Percentiles rank a stretch among this genome's conserved stretches.
Conservation (phyloP, 1,284 basidiomycete species). For the Farysia itapuensis region DNA sequence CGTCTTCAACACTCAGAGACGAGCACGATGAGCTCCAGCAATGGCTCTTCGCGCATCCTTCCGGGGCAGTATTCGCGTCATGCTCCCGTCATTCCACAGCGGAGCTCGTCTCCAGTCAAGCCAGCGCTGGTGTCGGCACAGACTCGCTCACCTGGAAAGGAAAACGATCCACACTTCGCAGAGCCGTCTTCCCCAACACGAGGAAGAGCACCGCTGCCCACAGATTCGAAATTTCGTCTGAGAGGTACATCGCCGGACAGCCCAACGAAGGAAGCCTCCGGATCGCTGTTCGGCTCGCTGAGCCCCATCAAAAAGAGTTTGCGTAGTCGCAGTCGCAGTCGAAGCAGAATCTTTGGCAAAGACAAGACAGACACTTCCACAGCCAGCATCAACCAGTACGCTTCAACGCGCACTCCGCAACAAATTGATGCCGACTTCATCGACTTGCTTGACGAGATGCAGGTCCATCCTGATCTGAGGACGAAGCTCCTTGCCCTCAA, state of each 20-base stretch:
- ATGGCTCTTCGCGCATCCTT: no score
- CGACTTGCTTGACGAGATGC: conserved; percentile 40
- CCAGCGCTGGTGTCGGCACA: conserved; percentile 1
- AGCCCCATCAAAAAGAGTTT: conserved; percentile 26
- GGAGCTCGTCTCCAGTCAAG: not conserved
- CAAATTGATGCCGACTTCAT: conserved; percentile 48
- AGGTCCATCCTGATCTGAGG: conserved; percentile 75
- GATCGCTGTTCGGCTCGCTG: conserved; percentile 13
- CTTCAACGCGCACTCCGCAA: conserved; percentile 10
- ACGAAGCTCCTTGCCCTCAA: conserved; percentile 77
- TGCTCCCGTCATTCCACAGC: not conserved
- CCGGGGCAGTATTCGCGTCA: conserved; percentile 38
- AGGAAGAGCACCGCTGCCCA: conserved; percentile 3
- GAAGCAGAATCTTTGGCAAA: conserved; percentile 27
- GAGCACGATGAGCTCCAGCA: no score
- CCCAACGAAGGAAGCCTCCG: conserved; percentile 4
- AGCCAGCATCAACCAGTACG: conserved; percentile 5
- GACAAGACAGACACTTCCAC: conserved; percentile 27
- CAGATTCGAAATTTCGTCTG: conserved; percentile 33
- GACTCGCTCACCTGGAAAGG: conserved; percentile 12
- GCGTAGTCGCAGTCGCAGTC: conserved; percentile 20
- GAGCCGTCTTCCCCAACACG: not conserved
- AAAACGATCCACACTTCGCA: conserved; percentile 21
- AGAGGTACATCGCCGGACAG: conserved; percentile 27
- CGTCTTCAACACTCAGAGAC: no score